Base-by-base conservation (phyloP, 257 asterid genomes). In the Jacaranda copaia region DNA sequence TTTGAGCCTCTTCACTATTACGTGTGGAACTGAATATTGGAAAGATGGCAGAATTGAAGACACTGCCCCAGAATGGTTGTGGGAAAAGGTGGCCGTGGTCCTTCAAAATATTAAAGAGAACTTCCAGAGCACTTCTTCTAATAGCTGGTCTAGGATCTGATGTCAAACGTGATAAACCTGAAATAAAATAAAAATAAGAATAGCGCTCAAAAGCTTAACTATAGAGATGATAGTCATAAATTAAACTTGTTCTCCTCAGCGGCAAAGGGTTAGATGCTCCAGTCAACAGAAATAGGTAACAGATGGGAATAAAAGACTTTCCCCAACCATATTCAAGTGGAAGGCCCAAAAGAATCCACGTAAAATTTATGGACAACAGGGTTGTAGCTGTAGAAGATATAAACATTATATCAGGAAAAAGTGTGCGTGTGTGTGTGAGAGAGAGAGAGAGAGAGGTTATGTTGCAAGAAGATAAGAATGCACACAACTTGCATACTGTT, bases 31-130 rank as follows among this genome's bases (percentile, higher is more conserved):
- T 80, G 77, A 89, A 89, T 74, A 87, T 83, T 59, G 94, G 92
- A 75, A 80, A 84, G 61, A 89, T 78, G 35, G 81, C 85, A 72
- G 90, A 84, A 55, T 59, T 77, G 76, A 85, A 89, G 79, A 89
- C 75, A 73, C 59, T 80, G 19, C 36, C 68, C 94, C 94, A 89
- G 72, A 89, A 87, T 57, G 76, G 43, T 53, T 64, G 73, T 19
- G 94, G 83, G 78, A 87, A 89, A 71, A 89, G 86, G 77, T 81
- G 86, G 71, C 94, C 94, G 64, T 89, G 92, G 85, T 89, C 94
- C 81, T 87, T 87, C 80, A 89, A 84, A 66, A 86, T 89, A 81
- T 89, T 86, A 78, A 89, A 89, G 66, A 89, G 88, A 84, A 89
- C 94, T 84, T 89, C 91, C 77, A 89, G 69, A 12, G 94, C 88